These are phyloP conservation scores for Claviceps arundinis DNA, from an alignment of 2,329 filamentous ascomycete species.

Conservation along the genomic window DNA sequence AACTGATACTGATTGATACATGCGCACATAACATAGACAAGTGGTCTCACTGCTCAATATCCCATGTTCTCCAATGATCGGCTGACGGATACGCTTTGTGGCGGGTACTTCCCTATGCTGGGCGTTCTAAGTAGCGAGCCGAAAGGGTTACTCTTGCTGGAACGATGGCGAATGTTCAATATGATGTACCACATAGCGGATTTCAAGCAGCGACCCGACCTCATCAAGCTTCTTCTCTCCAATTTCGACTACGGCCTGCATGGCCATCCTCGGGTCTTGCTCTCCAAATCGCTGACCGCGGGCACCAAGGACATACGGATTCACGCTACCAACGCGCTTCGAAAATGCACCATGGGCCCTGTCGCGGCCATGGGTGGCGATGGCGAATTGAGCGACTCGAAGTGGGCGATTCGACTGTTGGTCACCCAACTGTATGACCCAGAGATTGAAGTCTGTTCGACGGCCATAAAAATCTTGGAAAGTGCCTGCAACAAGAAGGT, in stretches of 20 bases:
- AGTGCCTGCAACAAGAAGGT: constrained; percentile 90
- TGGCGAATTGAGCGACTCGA: constrained; percentile 50
- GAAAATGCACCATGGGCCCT: constrained; percentile 63
- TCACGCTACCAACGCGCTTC: constrained; percentile 71
- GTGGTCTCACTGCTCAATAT: constrained; percentile 63
- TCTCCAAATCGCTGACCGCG: constrained; percentile 87
- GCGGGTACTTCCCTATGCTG: constrained; percentile 88
- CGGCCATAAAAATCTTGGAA: constrained; percentile 92
- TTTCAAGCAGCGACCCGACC: constrained; percentile 75
- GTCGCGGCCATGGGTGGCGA: constrained; percentile 23
- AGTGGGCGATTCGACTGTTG: constrained; percentile 93
- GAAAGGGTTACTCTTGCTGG: constrained; percentile 77
- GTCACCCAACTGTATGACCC: constrained; percentile 98
- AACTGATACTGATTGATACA: constrained; percentile 6
- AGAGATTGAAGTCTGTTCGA: constrained; percentile 90
- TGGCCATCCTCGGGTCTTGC: constrained; percentile 79
- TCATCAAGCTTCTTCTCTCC: constrained; percentile 76
- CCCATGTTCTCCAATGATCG: constrained; percentile 82
- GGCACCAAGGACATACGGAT: constrained; percentile 87
- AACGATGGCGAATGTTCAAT: constrained; percentile 95
- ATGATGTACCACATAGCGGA: constrained; percentile 99
- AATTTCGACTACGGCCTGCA: constrained; percentile 86
- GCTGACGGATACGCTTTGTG: constrained; percentile 74
- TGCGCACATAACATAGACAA: constrained; percentile 32
- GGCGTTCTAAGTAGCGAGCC: constrained; percentile 73